phyloP scores from a whole-genome alignment of 352 stramenopile species.

The Phytophthora melonis region DNA sequence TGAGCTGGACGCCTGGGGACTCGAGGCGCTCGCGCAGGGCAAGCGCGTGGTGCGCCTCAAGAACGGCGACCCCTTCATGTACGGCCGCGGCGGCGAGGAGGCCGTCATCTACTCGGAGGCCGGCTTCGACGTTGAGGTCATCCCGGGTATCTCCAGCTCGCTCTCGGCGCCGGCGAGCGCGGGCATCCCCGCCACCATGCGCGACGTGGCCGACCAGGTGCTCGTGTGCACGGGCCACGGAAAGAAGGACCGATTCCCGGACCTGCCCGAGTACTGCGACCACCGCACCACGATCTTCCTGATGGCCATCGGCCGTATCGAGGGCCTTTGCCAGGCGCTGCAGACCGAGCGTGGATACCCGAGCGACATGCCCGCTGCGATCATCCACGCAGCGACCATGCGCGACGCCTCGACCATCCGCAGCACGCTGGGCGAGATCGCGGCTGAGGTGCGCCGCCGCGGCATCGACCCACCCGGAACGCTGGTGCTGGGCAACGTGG shows the following conservation, averaged over 20 bases:
- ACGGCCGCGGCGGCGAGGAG: constrained; percentile 96
- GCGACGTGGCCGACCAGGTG: constrained; percentile 95
- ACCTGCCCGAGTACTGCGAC: constrained; percentile 95
- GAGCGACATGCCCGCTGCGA: constrained; percentile 89
- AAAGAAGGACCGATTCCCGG: constrained; percentile 89
- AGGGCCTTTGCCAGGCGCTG: constrained; percentile 88
- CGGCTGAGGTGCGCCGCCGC: constrained; percentile 82
- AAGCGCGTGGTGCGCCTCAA: constrained; percentile 96
- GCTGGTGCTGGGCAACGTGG: constrained; percentile 95
- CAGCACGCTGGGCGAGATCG: constrained; percentile 92
- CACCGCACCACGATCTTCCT: constrained; percentile 98
- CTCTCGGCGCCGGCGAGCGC: constrained; percentile 94
- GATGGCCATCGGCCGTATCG: constrained; percentile 96
- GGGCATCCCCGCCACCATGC: constrained; percentile 96
- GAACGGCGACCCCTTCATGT: constrained; percentile 98
- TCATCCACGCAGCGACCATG: constrained; percentile 94
- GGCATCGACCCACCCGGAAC: constrained; percentile 93
- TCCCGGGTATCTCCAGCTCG: constrained; percentile 95
- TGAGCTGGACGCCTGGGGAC: constrained; percentile 95
- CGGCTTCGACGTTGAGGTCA: constrained; percentile 85
- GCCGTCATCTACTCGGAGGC: constrained; percentile 78
- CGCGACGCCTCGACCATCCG: constrained; percentile 90
- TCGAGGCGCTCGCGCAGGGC: constrained; percentile 85
- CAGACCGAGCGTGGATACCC: constrained; percentile 90
- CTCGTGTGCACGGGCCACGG: constrained; percentile 95